Evolutionary conservation across 345 rosid genomes (phyloP), one percentile per base, ranked within the genome.

Genomic region (Carallia pectinifolia): DNA sequence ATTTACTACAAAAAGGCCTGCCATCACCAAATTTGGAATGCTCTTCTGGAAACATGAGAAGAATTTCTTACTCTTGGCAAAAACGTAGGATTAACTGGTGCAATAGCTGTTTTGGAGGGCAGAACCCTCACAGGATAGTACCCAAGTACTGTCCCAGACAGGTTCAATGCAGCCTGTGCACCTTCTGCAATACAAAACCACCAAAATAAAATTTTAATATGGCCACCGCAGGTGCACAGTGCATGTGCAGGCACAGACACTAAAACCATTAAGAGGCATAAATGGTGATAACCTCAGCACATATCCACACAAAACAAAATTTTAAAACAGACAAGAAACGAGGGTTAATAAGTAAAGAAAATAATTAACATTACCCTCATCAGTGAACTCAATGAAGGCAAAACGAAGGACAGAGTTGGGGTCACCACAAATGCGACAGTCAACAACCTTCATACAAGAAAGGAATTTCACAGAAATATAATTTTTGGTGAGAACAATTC

Each of bases 51-150:
- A 44, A 44, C 2, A 44, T 44, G 50, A 44, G 50, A 44, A 6
- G 48, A 58, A 68, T 62, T 61, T 40, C 90, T 83, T 79, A 92
- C 98, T 86, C 90, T 85, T 8, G 99, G 99, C 83, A 96, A 83
- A 72, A 89, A 96, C 13, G 98, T 90, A 15, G 99, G 99, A 83
- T 96, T 96, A 76, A 96, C 99, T 36, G 99, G 99, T 30, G 99
- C 99, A 67, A 96, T 96, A 8, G 99, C 99, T 19, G 99, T 96
- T 87, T 88, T 96, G 39, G 99, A 96, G 79, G 99, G 98, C 84
- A 90, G 85, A 78, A 96, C 99, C 75, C 81, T 87, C 53, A 96
- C 87, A 44, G 99, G 99, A 79, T 92, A 92, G 79, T 74, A 90
- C 33, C 99, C 98, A 29, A 96, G 96, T 72, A 96, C 80, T 19